A percentile compares a stretch with the other conserved stretches of the same genome.
Conservation (phyloP, 2,329 filamentous ascomycete genomes). For the Cladophialophora immunda region DNA sequence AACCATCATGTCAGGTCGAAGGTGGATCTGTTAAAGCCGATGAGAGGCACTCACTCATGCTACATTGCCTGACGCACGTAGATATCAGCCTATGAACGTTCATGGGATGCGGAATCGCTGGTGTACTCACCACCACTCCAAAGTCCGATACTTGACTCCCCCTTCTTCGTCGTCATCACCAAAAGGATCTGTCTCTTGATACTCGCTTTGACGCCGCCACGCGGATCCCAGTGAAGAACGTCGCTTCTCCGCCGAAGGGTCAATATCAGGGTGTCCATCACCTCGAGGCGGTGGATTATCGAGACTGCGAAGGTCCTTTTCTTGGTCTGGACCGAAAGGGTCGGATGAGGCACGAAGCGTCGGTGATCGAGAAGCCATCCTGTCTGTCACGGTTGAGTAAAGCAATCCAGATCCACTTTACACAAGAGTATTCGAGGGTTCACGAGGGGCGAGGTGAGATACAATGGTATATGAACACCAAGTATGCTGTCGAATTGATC, state of each 20-base stretch:
- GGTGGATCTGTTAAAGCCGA: not conserved
- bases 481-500: not conserved
- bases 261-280: constrained; percentile 3
- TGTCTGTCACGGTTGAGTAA: not conserved
- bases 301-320: constrained; percentile 20
- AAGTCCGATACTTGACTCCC: constrained; percentile 36
- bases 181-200: constrained; percentile 34
- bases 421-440: not conserved
- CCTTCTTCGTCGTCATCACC: constrained; percentile 32
- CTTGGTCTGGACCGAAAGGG: constrained; percentile 26
- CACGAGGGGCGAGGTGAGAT: not conserved
- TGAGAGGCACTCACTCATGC: constrained; percentile 26
- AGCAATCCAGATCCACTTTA: not conserved
- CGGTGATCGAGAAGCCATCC: constrained; percentile 28
- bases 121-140: constrained; percentile 36
- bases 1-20: not conserved
- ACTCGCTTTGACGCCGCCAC: constrained; percentile 21
- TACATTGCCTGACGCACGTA: constrained; percentile 28
- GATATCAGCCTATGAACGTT: not conserved
- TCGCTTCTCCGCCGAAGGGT: constrained; percentile 14
- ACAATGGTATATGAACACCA: not conserved
- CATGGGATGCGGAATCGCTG: not conserved
- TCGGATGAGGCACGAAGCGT: constrained; percentile 28
- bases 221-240: constrained; percentile 23
- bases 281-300: not conserved